These are phyloP conservation scores for Sordariomycetes sp. DNA, from an alignment of 2,329 filamentous ascomycete genomes.

Conservation along the genomic window DNA sequence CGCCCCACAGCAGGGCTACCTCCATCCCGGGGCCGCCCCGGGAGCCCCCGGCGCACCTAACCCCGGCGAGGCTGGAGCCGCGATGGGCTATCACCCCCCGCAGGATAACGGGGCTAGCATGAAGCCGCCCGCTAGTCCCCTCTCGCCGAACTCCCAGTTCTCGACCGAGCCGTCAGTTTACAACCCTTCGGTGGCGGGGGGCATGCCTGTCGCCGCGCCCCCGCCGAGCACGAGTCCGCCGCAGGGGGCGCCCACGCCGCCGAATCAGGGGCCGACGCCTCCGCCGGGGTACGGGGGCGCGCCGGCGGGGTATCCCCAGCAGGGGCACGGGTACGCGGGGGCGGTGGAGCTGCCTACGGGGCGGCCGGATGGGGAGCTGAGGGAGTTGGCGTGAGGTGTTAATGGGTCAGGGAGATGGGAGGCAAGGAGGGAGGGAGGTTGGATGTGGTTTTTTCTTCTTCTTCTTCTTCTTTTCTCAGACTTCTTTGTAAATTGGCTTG, in stretches of 20 bases:
- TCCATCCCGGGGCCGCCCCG: neutral
- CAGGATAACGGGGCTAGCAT: neutral
- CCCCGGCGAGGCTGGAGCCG: no score
- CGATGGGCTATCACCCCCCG: neutral
- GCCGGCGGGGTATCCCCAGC: neutral
- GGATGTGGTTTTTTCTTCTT: neutral
- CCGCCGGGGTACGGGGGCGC: neutral
- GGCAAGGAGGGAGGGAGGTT: neutral
- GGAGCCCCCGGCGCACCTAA: neutral
- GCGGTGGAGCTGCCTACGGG: slow-evolving; percentile 1
- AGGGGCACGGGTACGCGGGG: neutral
- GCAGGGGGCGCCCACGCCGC: neutral
- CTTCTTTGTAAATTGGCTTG: no score
- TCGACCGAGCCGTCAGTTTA: neutral
- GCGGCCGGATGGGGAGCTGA: slow-evolving; percentile 1
- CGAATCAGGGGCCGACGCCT: neutral
- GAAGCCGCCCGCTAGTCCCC: neutral
- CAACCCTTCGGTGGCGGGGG: neutral
- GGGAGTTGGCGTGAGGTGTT: neutral
- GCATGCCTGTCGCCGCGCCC: neutral
- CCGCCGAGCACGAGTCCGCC: neutral
- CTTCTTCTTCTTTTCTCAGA: no score
- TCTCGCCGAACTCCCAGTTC: neutral
- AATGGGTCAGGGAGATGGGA: neutral
- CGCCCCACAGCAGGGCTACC: neutral